Evolutionary conservation across 2,329 filamentous ascomycete genomes (phyloP).

Genomic region (Stemphylium vesicarium): DNA sequence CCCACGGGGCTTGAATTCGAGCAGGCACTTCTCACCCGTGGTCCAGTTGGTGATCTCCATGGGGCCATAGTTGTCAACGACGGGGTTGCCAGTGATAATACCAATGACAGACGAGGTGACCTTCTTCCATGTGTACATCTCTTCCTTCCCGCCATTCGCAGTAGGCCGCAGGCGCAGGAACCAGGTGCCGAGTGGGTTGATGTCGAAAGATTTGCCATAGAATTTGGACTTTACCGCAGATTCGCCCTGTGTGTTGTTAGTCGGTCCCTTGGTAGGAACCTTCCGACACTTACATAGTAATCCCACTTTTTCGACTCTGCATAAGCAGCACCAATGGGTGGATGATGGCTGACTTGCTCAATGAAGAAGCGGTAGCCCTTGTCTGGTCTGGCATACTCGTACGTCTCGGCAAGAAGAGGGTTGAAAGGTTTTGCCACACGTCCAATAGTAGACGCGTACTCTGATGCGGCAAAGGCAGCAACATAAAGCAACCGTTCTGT

Average conservation of each 20-base stretch:
- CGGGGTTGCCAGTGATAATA: conserved; percentile 95
- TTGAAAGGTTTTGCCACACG: conserved; percentile 99
- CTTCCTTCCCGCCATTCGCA: conserved; percentile 69
- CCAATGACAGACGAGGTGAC: conserved; percentile 97
- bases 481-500: conserved; percentile 94
- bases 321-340: conserved; percentile 89
- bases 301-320: conserved; percentile 94
- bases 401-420: conserved; percentile 92
- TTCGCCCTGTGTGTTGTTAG: conserved; percentile 69
- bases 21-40: conserved; percentile 84
- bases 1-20: conserved; percentile 94
- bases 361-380: conserved; percentile 99
- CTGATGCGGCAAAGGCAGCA: conserved; percentile 91
- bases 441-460: conserved; percentile 95
- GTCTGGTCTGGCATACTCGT: conserved; percentile 93
- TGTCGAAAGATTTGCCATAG: conserved; percentile 96
- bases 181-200: conserved; percentile 96
- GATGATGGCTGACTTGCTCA: conserved; percentile 97
- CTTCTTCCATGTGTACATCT: conserved; percentile 99
- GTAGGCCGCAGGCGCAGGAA: conserved; percentile 84
- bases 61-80: conserved; percentile 95
- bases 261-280: not conserved
- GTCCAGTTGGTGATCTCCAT: conserved; percentile 99
- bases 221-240: conserved; percentile 96
- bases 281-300: conserved; percentile 68